Base-by-base conservation (phyloP, 139 green algal species). In the Spirogloea muscicola region DNA sequence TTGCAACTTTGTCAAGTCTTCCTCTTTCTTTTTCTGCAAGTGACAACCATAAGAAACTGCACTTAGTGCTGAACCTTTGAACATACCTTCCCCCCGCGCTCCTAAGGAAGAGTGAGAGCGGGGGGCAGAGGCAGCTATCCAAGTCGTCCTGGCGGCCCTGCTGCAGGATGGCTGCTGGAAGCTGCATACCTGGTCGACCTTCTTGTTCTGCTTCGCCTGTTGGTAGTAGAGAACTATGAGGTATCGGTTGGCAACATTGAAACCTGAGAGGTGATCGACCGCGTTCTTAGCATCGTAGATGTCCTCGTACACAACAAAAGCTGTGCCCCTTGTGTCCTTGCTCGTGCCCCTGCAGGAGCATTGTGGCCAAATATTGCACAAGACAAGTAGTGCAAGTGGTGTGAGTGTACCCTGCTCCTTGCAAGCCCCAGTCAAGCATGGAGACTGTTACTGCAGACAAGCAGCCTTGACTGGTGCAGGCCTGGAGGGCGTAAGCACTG, bases 251-350 rank as follows among this genome's bases (percentile, higher is more conserved):
- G 87, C 86, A 21, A 99, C 94, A 82, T 99, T 99, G 86, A 98
- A 99, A 38, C 94, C 94, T 0, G 80, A 89, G 3, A 97, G 79
- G 43, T 95, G 88, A n/a, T 96, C 91, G 40, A 86, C 87, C 4
- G 92, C 93, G 3, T 86, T 93, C 85, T 97, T 96, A 0, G 94
- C 94, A 77, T 99, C 95, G 70, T 94, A 97, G 49, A 99, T 98
- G 88, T 99, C 95, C 69, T 99, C 94, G 68, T 97, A 99, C 40
- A 96, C 92, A 0, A 99, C 89, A 67, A 94, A 99, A 0, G 95
- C 94, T 5, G 94, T 99, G 16, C 95, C 95, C 3, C 90, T 84
- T 1, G 95, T 96, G 7, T 96, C 94, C 80, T 98, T 98, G 42
- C 69, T 87, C 36, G 74, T 85, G 16, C 94, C 94, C 21, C 70